Evolutionary conservation across 495 filamentous ascomycete genomes (phyloP).

Genomic region (Hyaloscypha finlandica): DNA sequence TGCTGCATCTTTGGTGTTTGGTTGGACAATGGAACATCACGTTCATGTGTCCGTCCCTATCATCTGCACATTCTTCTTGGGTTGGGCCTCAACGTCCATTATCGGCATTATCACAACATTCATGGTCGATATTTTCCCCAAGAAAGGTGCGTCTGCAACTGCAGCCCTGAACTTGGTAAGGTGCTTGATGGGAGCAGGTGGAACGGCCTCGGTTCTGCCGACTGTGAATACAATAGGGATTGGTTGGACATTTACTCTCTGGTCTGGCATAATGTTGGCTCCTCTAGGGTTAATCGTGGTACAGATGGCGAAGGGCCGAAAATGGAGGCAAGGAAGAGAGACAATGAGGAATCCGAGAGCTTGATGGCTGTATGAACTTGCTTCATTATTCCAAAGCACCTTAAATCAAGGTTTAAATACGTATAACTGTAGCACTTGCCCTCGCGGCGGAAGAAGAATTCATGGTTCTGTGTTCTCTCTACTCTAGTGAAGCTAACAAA

Average conservation of each 20-base stretch:
- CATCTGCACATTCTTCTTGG: slow-evolving; percentile 43
- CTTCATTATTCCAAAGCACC: not conserved
- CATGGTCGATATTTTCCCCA: slow-evolving; percentile 41
- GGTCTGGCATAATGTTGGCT: slow-evolving; percentile 35
- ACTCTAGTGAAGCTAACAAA: no score
- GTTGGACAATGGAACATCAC: slow-evolving; percentile 37
- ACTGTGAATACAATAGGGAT: slow-evolving; percentile 59
- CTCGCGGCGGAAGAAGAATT: no score
- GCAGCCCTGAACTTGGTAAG: slow-evolving; percentile 64
- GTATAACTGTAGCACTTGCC: no score
- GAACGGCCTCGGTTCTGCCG: slow-evolving; percentile 60
- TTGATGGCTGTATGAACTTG: not conserved
- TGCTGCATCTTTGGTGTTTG: slow-evolving; percentile 41
- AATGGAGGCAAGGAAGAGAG: slow-evolving; percentile 7
- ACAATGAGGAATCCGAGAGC: not conserved
- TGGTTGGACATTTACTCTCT: slow-evolving; percentile 67
- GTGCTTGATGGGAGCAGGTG: slow-evolving; percentile 62
- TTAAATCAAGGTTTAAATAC: no score
- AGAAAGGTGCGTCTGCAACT: slow-evolving; percentile 55
- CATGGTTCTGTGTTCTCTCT: no score
- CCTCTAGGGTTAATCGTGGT: not conserved
- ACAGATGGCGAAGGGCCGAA: not conserved
- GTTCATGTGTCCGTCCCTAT: slow-evolving; percentile 36
- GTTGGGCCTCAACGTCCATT: slow-evolving; percentile 43
- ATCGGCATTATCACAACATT: slow-evolving; percentile 43